These are phyloP conservation scores for Friedmanniomyces simplex DNA, from an alignment of 495 filamentous ascomycete genomes.

Conservation along the genomic window DNA sequence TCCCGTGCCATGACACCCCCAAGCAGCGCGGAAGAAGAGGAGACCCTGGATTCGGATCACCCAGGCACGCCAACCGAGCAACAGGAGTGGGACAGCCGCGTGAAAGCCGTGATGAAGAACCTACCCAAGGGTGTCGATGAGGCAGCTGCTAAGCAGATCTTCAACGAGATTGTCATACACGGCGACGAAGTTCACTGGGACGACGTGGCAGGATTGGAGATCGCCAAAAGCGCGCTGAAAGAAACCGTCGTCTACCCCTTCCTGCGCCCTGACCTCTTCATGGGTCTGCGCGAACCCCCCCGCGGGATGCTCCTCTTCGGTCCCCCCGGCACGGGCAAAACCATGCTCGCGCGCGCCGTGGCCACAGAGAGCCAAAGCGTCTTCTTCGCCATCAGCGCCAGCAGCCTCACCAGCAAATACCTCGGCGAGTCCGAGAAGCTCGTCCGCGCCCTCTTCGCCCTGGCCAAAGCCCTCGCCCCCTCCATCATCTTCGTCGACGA, in stretches of 20 bases:
- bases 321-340: slow-evolving; percentile 93
- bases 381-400: slow-evolving; percentile 95
- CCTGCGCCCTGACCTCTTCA: slow-evolving; percentile 88
- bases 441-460: slow-evolving; percentile 79
- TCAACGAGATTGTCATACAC: slow-evolving; percentile 91
- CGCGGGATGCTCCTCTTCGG: slow-evolving; percentile 95
- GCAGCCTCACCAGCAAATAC: slow-evolving; percentile 89
- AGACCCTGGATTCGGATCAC: slow-evolving; percentile 30
- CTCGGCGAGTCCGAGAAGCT: slow-evolving; percentile 95
- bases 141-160: slow-evolving; percentile 73
- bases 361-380: slow-evolving; percentile 92
- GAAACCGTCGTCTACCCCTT: slow-evolving; percentile 98
- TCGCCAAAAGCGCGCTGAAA: slow-evolving; percentile 84
- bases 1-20: slow-evolving; percentile 9
- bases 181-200: slow-evolving; percentile 94
- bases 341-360: slow-evolving; percentile 92
- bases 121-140: slow-evolving; percentile 73
- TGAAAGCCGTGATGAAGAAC: slow-evolving; percentile 58
- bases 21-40: slow-evolving; percentile 24
- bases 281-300: slow-evolving; percentile 87
- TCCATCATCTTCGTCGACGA: slow-evolving; percentile 99
- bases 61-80: slow-evolving; percentile 15
- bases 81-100: slow-evolving; percentile 35
- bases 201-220: slow-evolving; percentile 83
- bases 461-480: slow-evolving; percentile 83